Percentiles rank a stretch among this genome's conserved stretches.
Conservation (phyloP, 768 basidiomycete species). For the Crucibulum laeve region DNA sequence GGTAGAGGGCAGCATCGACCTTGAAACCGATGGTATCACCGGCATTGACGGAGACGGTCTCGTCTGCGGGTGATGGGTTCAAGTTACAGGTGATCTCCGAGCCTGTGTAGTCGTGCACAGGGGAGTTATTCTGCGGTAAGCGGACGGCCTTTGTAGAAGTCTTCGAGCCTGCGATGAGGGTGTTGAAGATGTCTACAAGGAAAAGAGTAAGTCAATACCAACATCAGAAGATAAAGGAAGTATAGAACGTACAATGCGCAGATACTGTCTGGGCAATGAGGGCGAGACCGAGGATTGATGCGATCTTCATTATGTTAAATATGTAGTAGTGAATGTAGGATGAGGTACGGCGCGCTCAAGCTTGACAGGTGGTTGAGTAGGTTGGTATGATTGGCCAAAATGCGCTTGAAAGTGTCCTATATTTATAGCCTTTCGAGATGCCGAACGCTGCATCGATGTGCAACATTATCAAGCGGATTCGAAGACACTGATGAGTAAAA, state of each 20-base stretch:
- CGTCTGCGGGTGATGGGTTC: constrained; percentile 17
- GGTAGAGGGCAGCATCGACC: constrained; percentile 24
- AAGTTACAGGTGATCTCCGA: constrained; percentile 23
- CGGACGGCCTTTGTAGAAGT: constrained; percentile 18
- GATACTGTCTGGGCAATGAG: constrained; percentile 7
- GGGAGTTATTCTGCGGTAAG: constrained; percentile 18
- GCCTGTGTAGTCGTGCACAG: constrained; percentile 15
- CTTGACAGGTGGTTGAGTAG: background rate
- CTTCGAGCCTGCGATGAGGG: constrained; percentile 10
- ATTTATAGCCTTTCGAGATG: background rate
- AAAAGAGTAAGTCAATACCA: background rate
- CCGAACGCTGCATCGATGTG: too few relatives aligned
- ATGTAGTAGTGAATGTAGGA: too few relatives aligned
- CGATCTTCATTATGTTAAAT: background rate
- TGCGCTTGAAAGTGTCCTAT: background rate
- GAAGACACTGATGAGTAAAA: too few relatives aligned
- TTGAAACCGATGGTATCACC: constrained; percentile 25
- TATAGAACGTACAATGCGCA: constrained; percentile 13
- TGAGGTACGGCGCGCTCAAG: background rate
- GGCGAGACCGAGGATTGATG: background rate
- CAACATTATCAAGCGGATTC: too few relatives aligned
- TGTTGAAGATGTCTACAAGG: constrained; percentile 19
- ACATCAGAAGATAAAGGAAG: background rate
- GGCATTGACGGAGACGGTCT: constrained; percentile 23
- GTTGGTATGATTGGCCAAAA: background rate